phyloP scores from a whole-genome alignment of 257 asterid species.

The Penstemon barbatus region DNA sequence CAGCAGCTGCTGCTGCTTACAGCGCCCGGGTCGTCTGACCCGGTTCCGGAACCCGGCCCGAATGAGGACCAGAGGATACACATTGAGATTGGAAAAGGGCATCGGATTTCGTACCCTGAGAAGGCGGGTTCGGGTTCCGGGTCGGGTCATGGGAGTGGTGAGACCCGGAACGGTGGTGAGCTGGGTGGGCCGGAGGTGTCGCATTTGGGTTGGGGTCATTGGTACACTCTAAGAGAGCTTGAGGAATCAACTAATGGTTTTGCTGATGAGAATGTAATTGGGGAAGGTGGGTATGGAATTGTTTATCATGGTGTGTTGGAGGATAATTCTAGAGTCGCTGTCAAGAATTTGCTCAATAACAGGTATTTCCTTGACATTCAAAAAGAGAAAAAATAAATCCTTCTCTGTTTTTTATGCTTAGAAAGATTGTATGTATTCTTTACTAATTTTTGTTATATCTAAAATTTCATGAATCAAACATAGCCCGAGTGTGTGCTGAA shows the following conservation, averaged over 20 bases:
- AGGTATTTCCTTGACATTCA: conserved; percentile 38
- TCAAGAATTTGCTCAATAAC: conserved; percentile 87
- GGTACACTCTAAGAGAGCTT: conserved; percentile 91
- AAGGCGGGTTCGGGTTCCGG: conserved; percentile 44
- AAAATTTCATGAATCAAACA: neutral
- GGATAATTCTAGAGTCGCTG: conserved; percentile 66
- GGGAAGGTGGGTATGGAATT: conserved; percentile 96
- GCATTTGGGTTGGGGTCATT: conserved; percentile 96
- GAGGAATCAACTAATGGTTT: conserved; percentile 65
- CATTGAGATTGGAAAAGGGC: conserved; percentile 63
- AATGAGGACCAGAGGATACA: conserved; percentile 47
- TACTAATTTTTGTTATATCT: too few relatives aligned
- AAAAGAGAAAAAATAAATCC: too few relatives aligned
- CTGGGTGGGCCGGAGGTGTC: conserved; percentile 76
- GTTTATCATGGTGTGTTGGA: conserved; percentile 69
- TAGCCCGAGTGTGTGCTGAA: conserved; percentile 18
- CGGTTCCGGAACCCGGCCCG: conserved; percentile 44
- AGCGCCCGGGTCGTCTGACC: conserved; percentile 39
- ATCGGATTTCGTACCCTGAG: conserved; percentile 51
- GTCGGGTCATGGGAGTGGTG: conserved; percentile 59
- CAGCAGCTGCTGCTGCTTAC: conserved; percentile 28
- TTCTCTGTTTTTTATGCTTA: too few relatives aligned
- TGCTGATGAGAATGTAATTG: conserved; percentile 82
- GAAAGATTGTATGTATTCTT: too few relatives aligned
- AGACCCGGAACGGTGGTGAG: conserved; percentile 42